Percentiles rank a stretch among this genome's conserved stretches.
phyloP scores from a whole-genome alignment of 441 rosid species.

The Pelargonium australe region DNA sequence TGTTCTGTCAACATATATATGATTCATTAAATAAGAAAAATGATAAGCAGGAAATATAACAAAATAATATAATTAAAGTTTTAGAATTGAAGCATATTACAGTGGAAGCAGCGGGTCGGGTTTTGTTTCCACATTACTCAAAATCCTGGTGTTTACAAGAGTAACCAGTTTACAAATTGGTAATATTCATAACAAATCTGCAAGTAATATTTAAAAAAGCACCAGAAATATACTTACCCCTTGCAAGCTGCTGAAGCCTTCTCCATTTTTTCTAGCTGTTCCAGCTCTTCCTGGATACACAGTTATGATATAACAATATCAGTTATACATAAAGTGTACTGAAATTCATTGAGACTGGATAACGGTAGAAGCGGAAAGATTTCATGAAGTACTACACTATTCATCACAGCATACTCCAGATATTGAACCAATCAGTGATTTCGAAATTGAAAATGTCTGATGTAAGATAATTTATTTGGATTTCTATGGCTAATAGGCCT shows the following conservation, averaged over 20 bases:
- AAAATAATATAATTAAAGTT: not conserved
- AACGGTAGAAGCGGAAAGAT: too few relatives aligned
- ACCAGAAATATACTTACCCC: slow-evolving; percentile 42
- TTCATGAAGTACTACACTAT: too few relatives aligned
- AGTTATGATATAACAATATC: not conserved
- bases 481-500: too few relatives aligned
- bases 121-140: slow-evolving; percentile 42
- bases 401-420: too few relatives aligned
- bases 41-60: not conserved
- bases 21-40: not conserved
- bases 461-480: too few relatives aligned
- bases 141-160: slow-evolving; percentile 41
- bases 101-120: slow-evolving; percentile 72
- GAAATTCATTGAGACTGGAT: too few relatives aligned
- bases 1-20: slow-evolving; percentile 41
- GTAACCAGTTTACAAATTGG: slow-evolving; percentile 19
- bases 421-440: too few relatives aligned
- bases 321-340: too few relatives aligned
- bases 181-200: not conserved
- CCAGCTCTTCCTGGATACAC: slow-evolving; percentile 62
- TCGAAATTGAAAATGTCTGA: too few relatives aligned
- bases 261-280: slow-evolving; percentile 63
- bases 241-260: slow-evolving; percentile 59
- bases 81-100: slow-evolving; percentile 30
- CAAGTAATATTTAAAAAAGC: not conserved